Conservation (phyloP, 2,329 filamentous ascomycete genomes). For the Xylariaceae sp. region DNA sequence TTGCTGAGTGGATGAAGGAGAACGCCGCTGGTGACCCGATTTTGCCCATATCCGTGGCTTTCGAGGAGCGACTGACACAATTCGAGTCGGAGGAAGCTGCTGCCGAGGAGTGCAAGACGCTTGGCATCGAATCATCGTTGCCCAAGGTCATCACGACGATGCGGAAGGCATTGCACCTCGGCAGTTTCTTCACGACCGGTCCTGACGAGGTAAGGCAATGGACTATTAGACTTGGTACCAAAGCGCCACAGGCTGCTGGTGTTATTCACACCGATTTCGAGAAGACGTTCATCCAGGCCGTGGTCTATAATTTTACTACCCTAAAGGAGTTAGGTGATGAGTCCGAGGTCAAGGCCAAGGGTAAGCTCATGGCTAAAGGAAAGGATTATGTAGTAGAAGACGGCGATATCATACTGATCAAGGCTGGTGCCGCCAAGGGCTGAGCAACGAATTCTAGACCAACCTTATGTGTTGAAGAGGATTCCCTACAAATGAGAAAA, state of each 20-base stretch:
- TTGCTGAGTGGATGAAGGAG: conserved; percentile 94
- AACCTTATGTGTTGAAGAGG: conserved; percentile 5
- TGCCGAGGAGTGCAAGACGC: conserved; percentile 83
- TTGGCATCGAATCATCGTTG: conserved; percentile 84
- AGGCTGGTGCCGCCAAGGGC: conserved; percentile 80
- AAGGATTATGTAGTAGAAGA: conserved; percentile 94
- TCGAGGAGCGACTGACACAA: conserved; percentile 87
- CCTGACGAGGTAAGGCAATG: conserved; percentile 96
- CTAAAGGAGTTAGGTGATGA: conserved; percentile 90
- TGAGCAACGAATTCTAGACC: conserved; percentile 41
- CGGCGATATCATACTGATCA: conserved; percentile 83
- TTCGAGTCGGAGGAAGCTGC: conserved; percentile 78
- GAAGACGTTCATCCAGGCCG: conserved; percentile 97
- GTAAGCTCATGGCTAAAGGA: conserved; percentile 97
- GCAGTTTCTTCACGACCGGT: conserved; percentile 96
- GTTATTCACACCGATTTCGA: conserved; percentile 99
- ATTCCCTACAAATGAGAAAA: not conserved
- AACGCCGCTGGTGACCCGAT: conserved; percentile 86
- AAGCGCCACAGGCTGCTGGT: conserved; percentile 96
- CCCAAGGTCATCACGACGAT: conserved; percentile 92
- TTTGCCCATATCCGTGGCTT: conserved; percentile 88
- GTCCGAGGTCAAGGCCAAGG: conserved; percentile 84
- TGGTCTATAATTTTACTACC: conserved; percentile 86
- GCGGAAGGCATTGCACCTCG: conserved; percentile 87
- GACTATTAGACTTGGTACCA: conserved; percentile 94